Base-by-base conservation (phyloP, 2,329 filamentous ascomycete species). In the Phaeosphaeriaceae sp. region DNA sequence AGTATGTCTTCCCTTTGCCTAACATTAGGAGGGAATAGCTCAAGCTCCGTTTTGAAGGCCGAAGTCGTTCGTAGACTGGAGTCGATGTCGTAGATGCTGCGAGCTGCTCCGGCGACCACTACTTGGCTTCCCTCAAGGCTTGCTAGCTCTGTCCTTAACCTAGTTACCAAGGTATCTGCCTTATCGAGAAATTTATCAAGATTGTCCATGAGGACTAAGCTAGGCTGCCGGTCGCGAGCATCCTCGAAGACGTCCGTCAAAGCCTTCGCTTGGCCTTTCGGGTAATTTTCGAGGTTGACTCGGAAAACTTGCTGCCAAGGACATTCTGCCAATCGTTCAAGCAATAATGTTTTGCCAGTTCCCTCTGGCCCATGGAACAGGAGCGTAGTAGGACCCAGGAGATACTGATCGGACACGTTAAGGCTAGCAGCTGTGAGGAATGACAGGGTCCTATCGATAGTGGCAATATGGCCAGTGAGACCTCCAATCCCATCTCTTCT, bases 351-450 rank as follows among this genome's bases (percentile, higher is more conserved):
- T 79, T 97, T 97, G 23, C 94, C 94, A 0, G 92, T 96, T 11
- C 94, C 94, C 61, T 88, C 87, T 19, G 91, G 89, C 15, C 94
- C 94, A 73, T 96, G 89, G 4, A 97, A 82, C 23, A 95, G 83
- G 35, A 95, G 84, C 0, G 88, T 88, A 53, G 85, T 73, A 48
- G 73, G 70, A n/a, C 74, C 73, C 44, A 72, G 63, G 21, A 81
- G 69, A 26, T 70, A 61, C 26, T 64, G 57, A 50, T 75, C 67
- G 21, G 58, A 51, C 10, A 66, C 48, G 23, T 59, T 58, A 22
- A 57, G 59, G 22, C 59, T 52, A 22, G 63, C 50, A 21, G 63
- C 63, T 4, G 63, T 72, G 19, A 78, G 59, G 49, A 70, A 70
- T n/a, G 66, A 65, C 23, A 97, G 82, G 52, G 89, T 88, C 40